phyloP scores from a whole-genome alignment of 495 filamentous ascomycete species.

The Chaetomium fimeti region DNA sequence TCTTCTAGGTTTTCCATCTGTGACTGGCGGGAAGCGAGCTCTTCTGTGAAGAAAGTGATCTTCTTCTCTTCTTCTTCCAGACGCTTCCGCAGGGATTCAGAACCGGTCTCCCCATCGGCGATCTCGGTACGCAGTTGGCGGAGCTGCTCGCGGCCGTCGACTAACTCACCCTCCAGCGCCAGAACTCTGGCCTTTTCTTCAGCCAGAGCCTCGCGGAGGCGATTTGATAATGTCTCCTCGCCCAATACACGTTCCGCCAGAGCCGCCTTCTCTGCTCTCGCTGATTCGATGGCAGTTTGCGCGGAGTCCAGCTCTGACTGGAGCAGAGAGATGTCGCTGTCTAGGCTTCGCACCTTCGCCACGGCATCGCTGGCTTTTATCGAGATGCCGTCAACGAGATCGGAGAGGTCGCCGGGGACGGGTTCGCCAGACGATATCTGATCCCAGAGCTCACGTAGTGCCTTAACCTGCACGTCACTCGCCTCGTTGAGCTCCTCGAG shows the following conservation, averaged over 20 bases:
- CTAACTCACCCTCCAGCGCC: constrained; percentile 62
- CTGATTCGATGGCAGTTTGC: constrained; percentile 34
- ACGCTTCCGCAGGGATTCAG: constrained; percentile 68
- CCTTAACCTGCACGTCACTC: constrained; percentile 52
- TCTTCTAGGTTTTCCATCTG: constrained; percentile 65
- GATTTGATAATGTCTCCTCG: constrained; percentile 43
- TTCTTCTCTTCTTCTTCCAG: constrained; percentile 68
- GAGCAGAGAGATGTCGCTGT: constrained; percentile 45
- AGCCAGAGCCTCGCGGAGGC: constrained; percentile 51
- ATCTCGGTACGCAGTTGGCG: constrained; percentile 64
- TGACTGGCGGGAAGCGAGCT: constrained; percentile 64
- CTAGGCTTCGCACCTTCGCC: constrained; percentile 43
- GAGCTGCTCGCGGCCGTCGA: constrained; percentile 64
- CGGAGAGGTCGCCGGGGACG: constrained; percentile 56
- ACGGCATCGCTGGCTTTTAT: constrained; percentile 57
- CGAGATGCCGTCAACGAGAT: constrained; percentile 63
- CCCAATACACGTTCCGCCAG: constrained; percentile 51
- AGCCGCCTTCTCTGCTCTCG: constrained; percentile 43
- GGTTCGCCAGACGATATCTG: constrained; percentile 57
- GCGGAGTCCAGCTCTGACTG: constrained; percentile 48
- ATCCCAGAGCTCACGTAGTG: constrained; percentile 61
- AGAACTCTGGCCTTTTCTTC: constrained; percentile 58
- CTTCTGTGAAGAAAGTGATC: constrained; percentile 57
- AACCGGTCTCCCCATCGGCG: constrained; percentile 74
- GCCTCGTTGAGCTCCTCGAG: constrained; percentile 49